Percentiles rank a stretch among this genome's conserved stretches.
phyloP scores from a whole-genome alignment of 2,329 filamentous ascomycete species.

The Beauveria sp. region DNA sequence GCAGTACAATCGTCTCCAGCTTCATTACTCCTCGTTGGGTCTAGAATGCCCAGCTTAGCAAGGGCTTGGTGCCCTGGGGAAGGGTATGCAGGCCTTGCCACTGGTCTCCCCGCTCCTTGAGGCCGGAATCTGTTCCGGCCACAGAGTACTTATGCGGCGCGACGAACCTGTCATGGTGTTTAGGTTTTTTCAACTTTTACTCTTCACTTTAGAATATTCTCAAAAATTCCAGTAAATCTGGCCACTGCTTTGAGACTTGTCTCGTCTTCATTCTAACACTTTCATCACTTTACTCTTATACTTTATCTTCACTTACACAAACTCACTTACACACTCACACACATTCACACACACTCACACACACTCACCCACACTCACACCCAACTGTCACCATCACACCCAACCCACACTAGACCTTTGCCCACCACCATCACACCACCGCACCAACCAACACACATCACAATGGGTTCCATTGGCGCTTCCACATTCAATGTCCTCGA shows the following conservation, averaged over 20 bases:
- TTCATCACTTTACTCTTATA: not conserved
- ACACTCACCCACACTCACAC: not conserved
- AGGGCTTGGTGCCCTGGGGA: conserved; percentile 8
- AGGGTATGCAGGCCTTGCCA: conserved; percentile 4
- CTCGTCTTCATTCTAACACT: not conserved
- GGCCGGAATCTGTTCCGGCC: conserved; percentile 44
- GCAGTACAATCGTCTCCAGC: not conserved
- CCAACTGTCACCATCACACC: not conserved
- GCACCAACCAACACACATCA: conserved; percentile 14
- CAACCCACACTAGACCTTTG: conserved; percentile 7
- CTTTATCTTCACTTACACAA: conserved; percentile 9
- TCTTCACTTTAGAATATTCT: conserved; percentile 12
- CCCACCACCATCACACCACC: conserved; percentile 6
- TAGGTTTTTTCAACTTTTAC: conserved; percentile 7
- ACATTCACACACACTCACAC: conserved; percentile 2
- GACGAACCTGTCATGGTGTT: conserved; percentile 18
- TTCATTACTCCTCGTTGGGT: conserved; percentile 7
- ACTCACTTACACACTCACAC: conserved; percentile 8
- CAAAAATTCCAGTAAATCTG: not conserved
- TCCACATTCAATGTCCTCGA: conserved; percentile 51
- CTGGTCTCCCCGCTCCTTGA: conserved; percentile 21
- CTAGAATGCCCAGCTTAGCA: conserved; percentile 2
- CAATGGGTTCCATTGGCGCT: conserved; percentile 35
- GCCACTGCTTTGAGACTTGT: not conserved
- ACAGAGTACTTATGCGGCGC: conserved; percentile 38